phyloP scores from a whole-genome alignment of 2,329 filamentous ascomycete genomes.

The Paecilomyces formosus region DNA sequence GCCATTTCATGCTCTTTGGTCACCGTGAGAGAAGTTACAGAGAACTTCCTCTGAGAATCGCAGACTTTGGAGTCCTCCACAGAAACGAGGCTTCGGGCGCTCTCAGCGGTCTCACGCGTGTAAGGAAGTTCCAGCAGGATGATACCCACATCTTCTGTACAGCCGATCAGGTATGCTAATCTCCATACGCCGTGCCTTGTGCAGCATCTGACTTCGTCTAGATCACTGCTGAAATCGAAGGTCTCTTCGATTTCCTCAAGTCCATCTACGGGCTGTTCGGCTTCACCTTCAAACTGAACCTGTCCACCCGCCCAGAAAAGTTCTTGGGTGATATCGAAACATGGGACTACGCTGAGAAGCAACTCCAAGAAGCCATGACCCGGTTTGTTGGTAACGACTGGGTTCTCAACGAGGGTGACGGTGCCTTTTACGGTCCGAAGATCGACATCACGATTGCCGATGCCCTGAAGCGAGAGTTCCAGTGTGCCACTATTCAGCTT shows the following conservation, averaged over 20 bases:
- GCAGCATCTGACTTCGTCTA: constrained; percentile 15
- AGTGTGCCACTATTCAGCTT: constrained; percentile 90
- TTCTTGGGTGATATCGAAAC: constrained; percentile 79
- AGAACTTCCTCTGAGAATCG: constrained; percentile 84
- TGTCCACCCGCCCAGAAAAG: constrained; percentile 85
- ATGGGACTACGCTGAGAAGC: constrained; percentile 82
- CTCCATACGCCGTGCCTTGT: neutral
- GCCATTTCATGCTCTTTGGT: constrained; percentile 81
- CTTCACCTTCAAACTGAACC: constrained; percentile 86
- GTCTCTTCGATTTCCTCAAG: constrained; percentile 79
- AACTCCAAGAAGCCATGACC: constrained; percentile 70
- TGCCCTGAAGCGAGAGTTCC: constrained; percentile 73
- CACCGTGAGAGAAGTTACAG: constrained; percentile 79
- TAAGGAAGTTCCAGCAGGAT: constrained; percentile 91
- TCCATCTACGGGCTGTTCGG: constrained; percentile 75
- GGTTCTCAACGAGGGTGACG: constrained; percentile 90
- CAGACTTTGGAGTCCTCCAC: constrained; percentile 93
- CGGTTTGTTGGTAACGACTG: constrained; percentile 69
- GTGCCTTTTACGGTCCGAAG: constrained; percentile 97
- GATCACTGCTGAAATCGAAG: constrained; percentile 67
- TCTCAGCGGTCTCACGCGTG: constrained; percentile 80
- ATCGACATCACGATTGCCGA: constrained; percentile 95
- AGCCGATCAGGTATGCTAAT: constrained; percentile 56
- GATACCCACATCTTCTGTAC: constrained; percentile 95
- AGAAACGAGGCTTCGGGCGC: constrained; percentile 93